These are phyloP conservation scores for Exsudoporus frostii DNA, from an alignment of 768 basidiomycete species.

Conservation along the genomic window DNA sequence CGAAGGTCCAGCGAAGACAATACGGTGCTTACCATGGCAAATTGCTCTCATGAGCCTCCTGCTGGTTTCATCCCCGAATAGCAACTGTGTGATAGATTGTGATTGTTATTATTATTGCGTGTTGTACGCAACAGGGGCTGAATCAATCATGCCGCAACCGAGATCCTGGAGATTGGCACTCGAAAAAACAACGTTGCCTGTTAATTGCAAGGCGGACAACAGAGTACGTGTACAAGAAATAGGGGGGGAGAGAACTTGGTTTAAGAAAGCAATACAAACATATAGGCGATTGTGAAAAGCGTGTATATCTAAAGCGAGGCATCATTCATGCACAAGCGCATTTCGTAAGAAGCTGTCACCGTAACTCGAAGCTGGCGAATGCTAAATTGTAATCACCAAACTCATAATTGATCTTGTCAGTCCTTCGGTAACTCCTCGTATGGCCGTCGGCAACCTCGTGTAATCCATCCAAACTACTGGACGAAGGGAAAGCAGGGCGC, in stretches of 20 bases:
- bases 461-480: slow-evolving; percentile 14
- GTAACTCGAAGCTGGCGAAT: slow-evolving; percentile 79
- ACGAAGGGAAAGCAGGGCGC: slow-evolving; percentile 24
- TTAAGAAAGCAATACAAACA: slow-evolving; percentile 18
- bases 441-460: slow-evolving; percentile 16
- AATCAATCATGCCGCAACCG: neutral
- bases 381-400: slow-evolving; percentile 91
- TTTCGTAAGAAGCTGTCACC: slow-evolving; percentile 24
- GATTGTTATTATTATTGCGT: slow-evolving; percentile 5
- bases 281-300: slow-evolving; percentile 8
- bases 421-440: slow-evolving; percentile 61
- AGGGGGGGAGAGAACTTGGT: neutral
- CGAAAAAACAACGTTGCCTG: slow-evolving; percentile 14
- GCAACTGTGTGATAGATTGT: slow-evolving; percentile 20
- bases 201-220: slow-evolving; percentile 18
- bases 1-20: slow-evolving; percentile 12
- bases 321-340: slow-evolving; percentile 15
- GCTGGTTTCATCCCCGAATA: slow-evolving; percentile 5
- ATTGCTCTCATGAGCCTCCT: slow-evolving; percentile 14
- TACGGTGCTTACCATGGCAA: slow-evolving; percentile 14
- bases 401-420: slow-evolving; percentile 98
- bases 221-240: slow-evolving; percentile 15
- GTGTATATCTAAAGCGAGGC: slow-evolving; percentile 22
- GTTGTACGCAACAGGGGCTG: neutral
- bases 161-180: slow-evolving; percentile 7